Conservation (phyloP, 352 stramenopile genomes). For the Globisporangium viniferum region DNA sequence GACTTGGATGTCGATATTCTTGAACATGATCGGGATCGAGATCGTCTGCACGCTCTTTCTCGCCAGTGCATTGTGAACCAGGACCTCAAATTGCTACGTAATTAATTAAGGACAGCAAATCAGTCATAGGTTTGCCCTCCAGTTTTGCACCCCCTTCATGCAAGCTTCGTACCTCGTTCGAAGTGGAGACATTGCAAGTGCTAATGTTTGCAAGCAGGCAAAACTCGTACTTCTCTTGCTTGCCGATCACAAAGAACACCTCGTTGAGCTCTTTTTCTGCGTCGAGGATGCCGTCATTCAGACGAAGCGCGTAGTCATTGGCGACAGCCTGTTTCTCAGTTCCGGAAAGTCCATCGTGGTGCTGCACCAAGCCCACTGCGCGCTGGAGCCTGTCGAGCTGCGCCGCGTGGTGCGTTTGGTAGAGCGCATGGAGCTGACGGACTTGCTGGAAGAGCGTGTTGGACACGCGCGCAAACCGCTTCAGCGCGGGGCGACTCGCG, state of each 20-base stretch:
- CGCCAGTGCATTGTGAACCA: constrained; percentile 68
- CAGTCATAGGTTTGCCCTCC: no score
- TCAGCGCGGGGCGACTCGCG: constrained; percentile 91
- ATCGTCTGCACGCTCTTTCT: constrained; percentile 58
- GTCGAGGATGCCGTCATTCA: constrained; percentile 80
- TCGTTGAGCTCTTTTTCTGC: constrained; percentile 67
- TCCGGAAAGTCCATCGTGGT: constrained; percentile 95
- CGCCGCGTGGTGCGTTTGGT: constrained; percentile 54
- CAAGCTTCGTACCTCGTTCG: constrained; percentile 31
- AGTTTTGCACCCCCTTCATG: no score
- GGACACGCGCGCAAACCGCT: constrained; percentile 87
- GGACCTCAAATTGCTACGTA: constrained; percentile 54
- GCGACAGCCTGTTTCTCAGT: constrained; percentile 95
- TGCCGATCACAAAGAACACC: constrained; percentile 64
- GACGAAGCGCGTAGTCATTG: constrained; percentile 93
- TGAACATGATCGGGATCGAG: constrained; percentile 49
- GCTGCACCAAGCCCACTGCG: constrained; percentile 90
- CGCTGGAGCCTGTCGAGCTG: constrained; percentile 73
- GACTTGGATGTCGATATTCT: constrained; percentile 34
- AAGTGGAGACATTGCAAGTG: constrained; percentile 78
- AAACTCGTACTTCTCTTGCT: constrained; percentile 57
- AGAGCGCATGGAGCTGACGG: constrained; percentile 86
- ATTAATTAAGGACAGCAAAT: neutral
- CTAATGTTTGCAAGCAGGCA: constrained; percentile 90
- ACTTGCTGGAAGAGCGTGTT: constrained; percentile 89